phyloP scores from a whole-genome alignment of 2,329 filamentous ascomycete species.

The Penicillium concentricum region DNA sequence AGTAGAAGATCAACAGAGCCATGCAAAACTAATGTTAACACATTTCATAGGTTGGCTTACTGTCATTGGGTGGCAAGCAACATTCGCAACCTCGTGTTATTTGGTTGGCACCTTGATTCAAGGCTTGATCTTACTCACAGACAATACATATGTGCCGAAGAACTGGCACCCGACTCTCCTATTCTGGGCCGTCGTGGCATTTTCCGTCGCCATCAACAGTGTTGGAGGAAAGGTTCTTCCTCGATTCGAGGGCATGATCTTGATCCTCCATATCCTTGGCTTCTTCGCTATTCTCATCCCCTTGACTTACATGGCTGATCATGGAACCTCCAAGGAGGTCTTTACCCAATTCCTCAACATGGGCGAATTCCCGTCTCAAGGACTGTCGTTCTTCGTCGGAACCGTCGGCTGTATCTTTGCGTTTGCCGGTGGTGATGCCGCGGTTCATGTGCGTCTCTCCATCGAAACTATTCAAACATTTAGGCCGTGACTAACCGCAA shows the following conservation, averaged over 20 bases:
- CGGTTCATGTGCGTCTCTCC: slow-evolving; percentile 36
- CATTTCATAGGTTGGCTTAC: slow-evolving; percentile 38
- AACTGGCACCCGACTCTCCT: slow-evolving; percentile 53
- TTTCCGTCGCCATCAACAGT: slow-evolving; percentile 46
- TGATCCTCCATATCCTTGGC: slow-evolving; percentile 53
- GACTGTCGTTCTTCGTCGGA: slow-evolving; percentile 42
- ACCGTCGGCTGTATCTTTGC: slow-evolving; percentile 37
- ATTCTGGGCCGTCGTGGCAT: slow-evolving; percentile 44
- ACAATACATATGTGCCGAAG: slow-evolving; percentile 36
- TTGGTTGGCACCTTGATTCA: slow-evolving; percentile 37
- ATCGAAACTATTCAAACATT: background rate
- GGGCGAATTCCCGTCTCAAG: slow-evolving; percentile 45
- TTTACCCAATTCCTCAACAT: slow-evolving; percentile 51
- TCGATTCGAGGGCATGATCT: slow-evolving; percentile 49
- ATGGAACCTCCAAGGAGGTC: slow-evolving; percentile 42
- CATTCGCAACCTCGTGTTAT: slow-evolving; percentile 38
- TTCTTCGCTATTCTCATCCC: slow-evolving; percentile 54
- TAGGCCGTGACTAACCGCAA: background rate
- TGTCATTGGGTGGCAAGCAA: slow-evolving; percentile 45
- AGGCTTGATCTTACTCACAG: slow-evolving; percentile 39
- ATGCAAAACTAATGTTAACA: background rate
- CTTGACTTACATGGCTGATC: slow-evolving; percentile 44
- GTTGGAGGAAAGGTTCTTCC: slow-evolving; percentile 46
- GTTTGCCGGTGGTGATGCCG: slow-evolving; percentile 40
- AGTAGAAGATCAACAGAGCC: background rate